These are phyloP conservation scores for Syzygium aromaticum DNA, from an alignment of 345 rosid species.

Conservation along the genomic window DNA sequence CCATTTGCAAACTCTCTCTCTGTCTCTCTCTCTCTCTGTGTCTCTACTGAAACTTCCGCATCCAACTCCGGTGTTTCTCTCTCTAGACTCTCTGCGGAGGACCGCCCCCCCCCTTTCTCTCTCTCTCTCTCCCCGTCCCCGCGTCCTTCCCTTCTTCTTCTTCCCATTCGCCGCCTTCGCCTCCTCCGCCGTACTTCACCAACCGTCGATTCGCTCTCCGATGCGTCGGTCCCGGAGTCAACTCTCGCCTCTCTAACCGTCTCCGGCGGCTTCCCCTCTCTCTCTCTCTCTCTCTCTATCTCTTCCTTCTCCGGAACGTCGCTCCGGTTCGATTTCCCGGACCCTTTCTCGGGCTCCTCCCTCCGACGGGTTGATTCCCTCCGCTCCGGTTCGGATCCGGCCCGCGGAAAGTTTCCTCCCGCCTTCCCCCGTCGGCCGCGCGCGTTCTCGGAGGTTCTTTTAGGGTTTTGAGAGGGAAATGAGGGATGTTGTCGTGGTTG, in stretches of 20 bases:
- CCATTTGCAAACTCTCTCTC: background rate
- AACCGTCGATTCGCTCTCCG: background rate
- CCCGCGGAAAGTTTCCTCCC: background rate
- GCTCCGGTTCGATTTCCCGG: background rate
- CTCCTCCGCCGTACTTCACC: background rate
- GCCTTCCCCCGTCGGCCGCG: background rate
- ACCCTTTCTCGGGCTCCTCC: background rate
- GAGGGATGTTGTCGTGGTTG: conserved; percentile 94
- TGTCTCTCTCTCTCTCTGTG: background rate
- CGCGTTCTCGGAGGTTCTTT: background rate
- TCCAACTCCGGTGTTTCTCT: background rate
- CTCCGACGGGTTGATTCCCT: background rate
- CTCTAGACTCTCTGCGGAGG: background rate
- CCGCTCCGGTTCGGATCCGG: background rate
- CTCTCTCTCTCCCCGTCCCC: background rate
- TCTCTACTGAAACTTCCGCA: background rate
- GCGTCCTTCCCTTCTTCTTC: too few relatives aligned
- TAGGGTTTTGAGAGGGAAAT: conserved; percentile 26
- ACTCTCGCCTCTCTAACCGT: background rate
- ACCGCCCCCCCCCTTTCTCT: background rate
- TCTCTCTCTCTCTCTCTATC: background rate
- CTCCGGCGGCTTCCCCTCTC: background rate
- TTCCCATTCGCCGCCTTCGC: background rate
- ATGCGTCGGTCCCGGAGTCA: background rate
- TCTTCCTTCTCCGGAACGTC: background rate